Base-by-base conservation (phyloP, 2,329 filamentous ascomycete genomes). In the Pseudogymnoascus sp. region DNA sequence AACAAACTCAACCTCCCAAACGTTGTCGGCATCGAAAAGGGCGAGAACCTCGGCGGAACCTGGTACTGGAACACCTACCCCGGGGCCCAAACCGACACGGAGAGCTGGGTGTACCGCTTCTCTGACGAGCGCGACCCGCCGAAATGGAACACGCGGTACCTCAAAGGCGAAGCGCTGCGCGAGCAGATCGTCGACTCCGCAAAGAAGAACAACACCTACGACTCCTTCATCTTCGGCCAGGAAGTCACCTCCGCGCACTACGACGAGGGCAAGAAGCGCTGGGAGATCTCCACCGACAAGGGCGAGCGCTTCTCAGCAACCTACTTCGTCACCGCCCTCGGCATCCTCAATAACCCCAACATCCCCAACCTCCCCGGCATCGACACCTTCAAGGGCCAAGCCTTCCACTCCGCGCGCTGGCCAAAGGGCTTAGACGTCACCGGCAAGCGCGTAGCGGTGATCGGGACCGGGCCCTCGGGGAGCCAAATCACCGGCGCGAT, bases 361-460 rank as follows among this genome's bases (percentile, higher is more conserved):
- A 63, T 62, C 36, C 67, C 67, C 5, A 61, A 74, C 16, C 75
- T 81, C 12, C 70, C 77, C 0, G 77, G 77, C 0, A 68, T 82
- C 2, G 66, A 78, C 2, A 66, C 69, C 9, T 85, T 81, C 66
- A 67, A 75, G 43, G 81, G 82, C 7, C 68, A 75, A 1, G 65
- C 82, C 6, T 71, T 84, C 33, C 82, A 85, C 67, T 83, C 78
- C 3, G 81, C 81, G 1, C 72, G 72, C 14, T 85, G 82, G 81
- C 78, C 80, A 1, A 71, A 78, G 30, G 69, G 74, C 16, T 79
- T 81, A 39, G 76, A 81, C 58, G 75, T 76, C 61, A 68, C 73
- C n/a, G 76, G 74, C 62, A 84, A 83, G 67, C 75, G 72, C 0
- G 77, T 84, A 6, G 80, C 77, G 2, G 73, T 85, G n/a, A 81